Conservation (phyloP, 164 flowering plant genomes). For the Liquidambar formosana region DNA sequence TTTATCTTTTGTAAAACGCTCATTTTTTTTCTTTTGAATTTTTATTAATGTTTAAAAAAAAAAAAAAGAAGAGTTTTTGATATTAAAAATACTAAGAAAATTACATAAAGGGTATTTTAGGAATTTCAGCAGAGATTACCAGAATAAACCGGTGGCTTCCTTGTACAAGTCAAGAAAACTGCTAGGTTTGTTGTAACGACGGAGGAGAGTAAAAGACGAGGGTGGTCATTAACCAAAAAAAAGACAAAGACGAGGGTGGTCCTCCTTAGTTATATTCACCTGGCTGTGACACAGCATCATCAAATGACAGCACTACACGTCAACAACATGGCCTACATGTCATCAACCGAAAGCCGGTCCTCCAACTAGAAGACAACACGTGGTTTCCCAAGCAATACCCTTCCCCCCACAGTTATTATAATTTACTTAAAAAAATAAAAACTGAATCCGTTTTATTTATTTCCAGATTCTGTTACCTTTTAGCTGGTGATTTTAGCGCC, state of each 20-base stretch:
- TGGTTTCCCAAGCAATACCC: too few species aligned
- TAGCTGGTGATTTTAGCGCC: constrained; percentile 4
- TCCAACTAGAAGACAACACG: too few species aligned
- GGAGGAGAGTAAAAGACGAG: constrained; percentile 5
- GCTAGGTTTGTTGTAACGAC: constrained; percentile 34
- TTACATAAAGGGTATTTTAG: constrained; percentile 6
- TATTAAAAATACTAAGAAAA: too few species aligned
- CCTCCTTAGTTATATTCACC: not conserved
- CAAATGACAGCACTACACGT: not conserved
- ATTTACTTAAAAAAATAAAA: too few species aligned
- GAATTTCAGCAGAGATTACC: not conserved
- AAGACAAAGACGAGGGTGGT: too few species aligned
- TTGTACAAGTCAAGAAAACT: constrained; percentile 27
- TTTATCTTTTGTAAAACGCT: too few species aligned
- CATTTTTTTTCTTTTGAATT: too few species aligned
- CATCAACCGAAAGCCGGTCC: too few species aligned
- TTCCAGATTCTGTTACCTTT: constrained; percentile 8
- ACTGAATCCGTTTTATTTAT: too few species aligned
- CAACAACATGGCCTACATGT: not conserved
- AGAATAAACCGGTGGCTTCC: constrained; percentile 22
- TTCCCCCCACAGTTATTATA: too few species aligned
- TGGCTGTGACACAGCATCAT: not conserved
- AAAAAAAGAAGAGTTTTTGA: too few species aligned
- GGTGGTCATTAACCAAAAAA: not conserved
- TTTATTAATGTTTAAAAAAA: constrained; percentile 2